A percentile compares a stretch with the other conserved stretches of the same genome.
phyloP scores from a whole-genome alignment of 768 basidiomycete species.

The Mycena metata region DNA sequence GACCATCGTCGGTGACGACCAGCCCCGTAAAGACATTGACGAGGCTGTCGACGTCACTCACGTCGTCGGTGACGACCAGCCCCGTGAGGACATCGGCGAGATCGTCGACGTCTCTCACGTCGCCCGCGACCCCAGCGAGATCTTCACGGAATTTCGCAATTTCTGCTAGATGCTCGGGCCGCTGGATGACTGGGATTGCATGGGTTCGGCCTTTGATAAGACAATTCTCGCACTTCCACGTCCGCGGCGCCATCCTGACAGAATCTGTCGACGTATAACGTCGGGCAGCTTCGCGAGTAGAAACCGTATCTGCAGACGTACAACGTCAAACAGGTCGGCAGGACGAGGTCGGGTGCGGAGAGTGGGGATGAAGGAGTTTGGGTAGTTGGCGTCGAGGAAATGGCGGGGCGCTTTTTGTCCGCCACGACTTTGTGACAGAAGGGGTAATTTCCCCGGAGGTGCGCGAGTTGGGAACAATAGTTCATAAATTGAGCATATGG shows the following conservation, averaged over 20 bases:
- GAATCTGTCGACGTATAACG: conserved; percentile 1
- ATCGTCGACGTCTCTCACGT: not conserved
- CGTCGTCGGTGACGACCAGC: not conserved
- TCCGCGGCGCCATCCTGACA: conserved; percentile 18
- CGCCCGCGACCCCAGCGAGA: not conserved
- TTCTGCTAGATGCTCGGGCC: too few species aligned
- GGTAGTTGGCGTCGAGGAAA: not conserved
- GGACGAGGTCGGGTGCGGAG: too few species aligned
- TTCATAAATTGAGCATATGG: conserved; percentile 3
- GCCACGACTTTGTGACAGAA: conserved; percentile 12
- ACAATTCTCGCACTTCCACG: conserved; percentile 22
- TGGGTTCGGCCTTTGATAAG: conserved; percentile 21
- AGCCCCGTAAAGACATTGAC: conserved; percentile 20
- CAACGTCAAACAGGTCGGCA: too few species aligned
- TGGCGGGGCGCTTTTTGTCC: conserved; percentile 4
- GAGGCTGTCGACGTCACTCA: not conserved
- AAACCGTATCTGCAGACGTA: too few species aligned
- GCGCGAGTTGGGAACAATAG: not conserved
- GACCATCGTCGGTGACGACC: conserved; percentile 26
- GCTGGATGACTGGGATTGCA: not conserved
- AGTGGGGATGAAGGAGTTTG: too few species aligned
- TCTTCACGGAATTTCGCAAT: too few species aligned
- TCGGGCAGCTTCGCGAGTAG: conserved; percentile 1
- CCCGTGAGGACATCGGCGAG: too few species aligned
- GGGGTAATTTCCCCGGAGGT: not conserved